These are phyloP conservation scores for Fusarium austroafricanum DNA, from an alignment of 2,329 filamentous ascomycete genomes.

Conservation along the genomic window DNA sequence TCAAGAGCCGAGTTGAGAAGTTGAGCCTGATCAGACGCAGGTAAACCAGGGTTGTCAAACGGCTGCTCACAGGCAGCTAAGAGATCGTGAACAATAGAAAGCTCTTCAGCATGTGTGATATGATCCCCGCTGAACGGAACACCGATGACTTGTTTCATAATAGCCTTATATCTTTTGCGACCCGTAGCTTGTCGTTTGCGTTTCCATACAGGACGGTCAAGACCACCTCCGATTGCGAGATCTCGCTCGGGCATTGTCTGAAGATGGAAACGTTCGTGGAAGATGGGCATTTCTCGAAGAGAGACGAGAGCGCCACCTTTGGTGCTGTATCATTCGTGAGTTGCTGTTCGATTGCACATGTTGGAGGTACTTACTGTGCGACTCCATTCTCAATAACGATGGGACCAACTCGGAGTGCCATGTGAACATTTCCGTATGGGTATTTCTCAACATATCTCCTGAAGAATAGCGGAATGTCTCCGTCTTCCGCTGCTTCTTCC, in stretches of 20 bases:
- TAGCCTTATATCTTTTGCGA: conserved; percentile 51
- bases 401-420: conserved; percentile 55
- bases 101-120: conserved; percentile 38
- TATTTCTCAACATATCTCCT: conserved; percentile 48
- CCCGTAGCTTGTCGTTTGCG: conserved; percentile 14
- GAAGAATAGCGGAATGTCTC: conserved; percentile 49
- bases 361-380: conserved; percentile 47
- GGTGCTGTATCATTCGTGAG: conserved; percentile 30
- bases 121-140: conserved; percentile 50
- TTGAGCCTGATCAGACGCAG: conserved; percentile 19
- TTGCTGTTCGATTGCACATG: neutral
- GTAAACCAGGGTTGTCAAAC: conserved; percentile 38
- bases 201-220: conserved; percentile 22
- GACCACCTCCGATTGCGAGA: conserved; percentile 26
- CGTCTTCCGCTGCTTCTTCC: conserved; percentile 33
- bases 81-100: conserved; percentile 46
- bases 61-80: conserved; percentile 41
- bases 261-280: conserved; percentile 38
- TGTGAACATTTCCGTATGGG: conserved; percentile 55
- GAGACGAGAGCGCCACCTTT: conserved; percentile 46
- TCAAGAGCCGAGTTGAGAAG: conserved; percentile 27
- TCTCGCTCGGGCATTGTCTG: conserved; percentile 34
- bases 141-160: conserved; percentile 57
- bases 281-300: conserved; percentile 36
- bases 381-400: conserved; percentile 56